phyloP scores from a whole-genome alignment of 2,329 filamentous ascomycete species.

The Colletotrichum ledebouriae region DNA sequence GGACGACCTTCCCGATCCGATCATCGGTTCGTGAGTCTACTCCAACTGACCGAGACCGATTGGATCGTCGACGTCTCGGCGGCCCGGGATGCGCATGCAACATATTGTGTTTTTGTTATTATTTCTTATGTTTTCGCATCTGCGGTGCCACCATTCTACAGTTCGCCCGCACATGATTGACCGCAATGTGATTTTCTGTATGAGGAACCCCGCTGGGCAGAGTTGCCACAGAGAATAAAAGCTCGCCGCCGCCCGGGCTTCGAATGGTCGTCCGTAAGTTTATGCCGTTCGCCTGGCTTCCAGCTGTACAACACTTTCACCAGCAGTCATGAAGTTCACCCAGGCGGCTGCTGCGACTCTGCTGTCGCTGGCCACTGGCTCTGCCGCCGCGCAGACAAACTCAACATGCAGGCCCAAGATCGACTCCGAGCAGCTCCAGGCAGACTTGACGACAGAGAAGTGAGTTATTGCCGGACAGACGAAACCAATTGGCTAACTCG shows the following conservation, averaged over 20 bases:
- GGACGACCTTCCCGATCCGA: slow-evolving; percentile 40
- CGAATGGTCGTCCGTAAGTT: too few relatives aligned
- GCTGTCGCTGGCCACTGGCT: slow-evolving; percentile 35
- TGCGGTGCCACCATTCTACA: not conserved
- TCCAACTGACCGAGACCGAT: slow-evolving; percentile 28
- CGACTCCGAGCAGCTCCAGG: slow-evolving; percentile 41
- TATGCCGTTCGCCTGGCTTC: too few relatives aligned
- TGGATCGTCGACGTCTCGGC: slow-evolving; percentile 31
- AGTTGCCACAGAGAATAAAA: not conserved
- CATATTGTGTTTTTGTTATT: not conserved
- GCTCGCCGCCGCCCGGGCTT: not conserved
- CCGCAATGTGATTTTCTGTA: not conserved
- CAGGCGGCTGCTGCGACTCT: slow-evolving; percentile 24
- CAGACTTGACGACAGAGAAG: slow-evolving; percentile 42
- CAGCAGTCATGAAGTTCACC: slow-evolving; percentile 41
- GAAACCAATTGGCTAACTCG: not conserved
- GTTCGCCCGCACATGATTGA: not conserved
- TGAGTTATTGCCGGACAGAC: not conserved
- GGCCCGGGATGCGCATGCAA: slow-evolving; percentile 35
- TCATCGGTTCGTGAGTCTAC: slow-evolving; percentile 12
- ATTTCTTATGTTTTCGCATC: not conserved
- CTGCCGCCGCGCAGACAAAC: slow-evolving; percentile 16
- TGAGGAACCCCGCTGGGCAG: not conserved
- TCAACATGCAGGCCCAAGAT: slow-evolving; percentile 41
- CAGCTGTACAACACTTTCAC: not conserved